Conservation (phyloP, 306 rosid species). For the Trifolium pratense region DNA sequence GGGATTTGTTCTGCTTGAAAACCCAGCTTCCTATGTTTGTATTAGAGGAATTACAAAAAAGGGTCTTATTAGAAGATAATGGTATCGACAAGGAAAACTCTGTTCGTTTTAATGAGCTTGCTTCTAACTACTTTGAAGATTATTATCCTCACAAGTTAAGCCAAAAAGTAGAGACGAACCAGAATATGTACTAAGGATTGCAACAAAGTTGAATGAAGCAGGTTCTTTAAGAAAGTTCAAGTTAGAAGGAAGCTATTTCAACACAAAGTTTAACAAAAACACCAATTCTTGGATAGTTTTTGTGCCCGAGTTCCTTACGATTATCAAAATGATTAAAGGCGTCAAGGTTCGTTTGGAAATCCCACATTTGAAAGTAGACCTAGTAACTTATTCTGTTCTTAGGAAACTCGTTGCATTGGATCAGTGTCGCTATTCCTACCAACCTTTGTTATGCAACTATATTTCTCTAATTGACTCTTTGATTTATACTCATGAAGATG, state of each 20-base stretch:
- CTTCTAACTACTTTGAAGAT: conserved; percentile 39
- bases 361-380: too few species aligned
- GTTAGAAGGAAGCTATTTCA: too few species aligned
- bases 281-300: too few species aligned
- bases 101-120: conserved; percentile 16
- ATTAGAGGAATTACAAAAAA: conserved; percentile 13
- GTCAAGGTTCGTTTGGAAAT: too few species aligned
- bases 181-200: too few species aligned
- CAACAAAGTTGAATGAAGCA: too few species aligned
- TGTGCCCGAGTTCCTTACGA: too few species aligned
- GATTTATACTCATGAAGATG: not conserved
- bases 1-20: conserved; percentile 37
- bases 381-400: not conserved
- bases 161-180: conserved; percentile 5
- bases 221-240: too few species aligned
- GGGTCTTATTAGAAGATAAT: not conserved
- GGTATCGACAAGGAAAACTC: not conserved
- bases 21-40: conserved; percentile 43
- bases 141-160: not conserved
- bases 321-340: too few species aligned
- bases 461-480: not conserved
- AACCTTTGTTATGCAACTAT: not conserved
- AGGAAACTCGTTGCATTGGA: not conserved
- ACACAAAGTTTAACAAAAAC: too few species aligned
- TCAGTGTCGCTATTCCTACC: not conserved